A percentile compares a stretch with the other conserved stretches of the same genome.
Evolutionary conservation across 225 moss, liverwort and hornwort genomes (phyloP).

Genomic region (Rhytidiadelphus loreus): DNA sequence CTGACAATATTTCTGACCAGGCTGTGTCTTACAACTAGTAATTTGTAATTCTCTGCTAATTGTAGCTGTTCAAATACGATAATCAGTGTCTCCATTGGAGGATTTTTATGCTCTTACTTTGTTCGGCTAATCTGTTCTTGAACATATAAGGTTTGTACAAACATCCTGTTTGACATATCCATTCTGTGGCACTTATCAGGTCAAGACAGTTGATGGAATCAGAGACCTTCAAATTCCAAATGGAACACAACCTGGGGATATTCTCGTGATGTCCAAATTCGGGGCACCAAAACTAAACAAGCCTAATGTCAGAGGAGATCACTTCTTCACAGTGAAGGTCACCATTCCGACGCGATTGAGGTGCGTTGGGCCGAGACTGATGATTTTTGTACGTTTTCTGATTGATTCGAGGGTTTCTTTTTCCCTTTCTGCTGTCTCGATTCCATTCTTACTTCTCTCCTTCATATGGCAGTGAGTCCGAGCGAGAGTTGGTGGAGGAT

Average conservation of each 20-base stretch:
- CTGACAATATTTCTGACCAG: background rate
- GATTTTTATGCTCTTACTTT: background rate
- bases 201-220: constrained; percentile 76
- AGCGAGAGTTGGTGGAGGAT: constrained; percentile 78
- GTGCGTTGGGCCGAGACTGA: constrained; percentile 11
- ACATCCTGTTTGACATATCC: background rate
- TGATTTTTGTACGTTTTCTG: background rate
- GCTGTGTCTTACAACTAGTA: background rate
- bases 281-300: constrained; percentile 94
- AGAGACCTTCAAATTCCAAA: constrained; percentile 74
- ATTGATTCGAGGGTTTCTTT: background rate
- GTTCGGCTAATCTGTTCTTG: background rate
- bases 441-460: background rate
- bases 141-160: background rate
- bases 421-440: background rate
- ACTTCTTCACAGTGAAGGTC: constrained; percentile 89
- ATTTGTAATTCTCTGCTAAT: background rate
- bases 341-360: constrained; percentile 92
- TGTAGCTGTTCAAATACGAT: background rate
- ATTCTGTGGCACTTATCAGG: constrained; percentile 31
- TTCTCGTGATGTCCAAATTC: constrained; percentile 74
- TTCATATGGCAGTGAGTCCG: constrained; percentile 55
- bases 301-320: constrained; percentile 84
- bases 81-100: background rate
- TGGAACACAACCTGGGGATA: constrained; percentile 95